phyloP scores from a whole-genome alignment of 257 asterid species.

The Salvia splendens region DNA sequence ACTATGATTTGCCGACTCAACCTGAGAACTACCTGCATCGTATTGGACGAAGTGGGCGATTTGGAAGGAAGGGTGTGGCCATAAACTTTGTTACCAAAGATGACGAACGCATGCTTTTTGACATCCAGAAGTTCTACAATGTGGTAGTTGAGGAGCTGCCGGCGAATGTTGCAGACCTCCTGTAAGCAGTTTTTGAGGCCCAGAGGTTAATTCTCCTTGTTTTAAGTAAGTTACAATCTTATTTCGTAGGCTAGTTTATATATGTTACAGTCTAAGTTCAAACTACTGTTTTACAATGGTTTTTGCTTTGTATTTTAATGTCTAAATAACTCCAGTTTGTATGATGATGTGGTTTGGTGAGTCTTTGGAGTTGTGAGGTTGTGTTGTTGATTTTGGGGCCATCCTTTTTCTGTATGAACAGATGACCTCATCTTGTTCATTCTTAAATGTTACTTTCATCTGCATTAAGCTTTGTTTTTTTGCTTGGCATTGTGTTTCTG shows the following conservation, averaged over 20 bases:
- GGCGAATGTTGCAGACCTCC: slow-evolving; percentile 59
- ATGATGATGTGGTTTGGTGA: not conserved
- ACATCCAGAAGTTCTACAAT: slow-evolving; percentile 54
- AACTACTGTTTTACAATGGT: slow-evolving; percentile 2
- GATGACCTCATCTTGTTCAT: too few species aligned
- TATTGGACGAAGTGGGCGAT: slow-evolving; percentile 63
- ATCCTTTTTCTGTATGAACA: too few species aligned
- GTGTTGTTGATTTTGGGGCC: slow-evolving; percentile 1
- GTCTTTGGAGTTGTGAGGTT: not conserved
- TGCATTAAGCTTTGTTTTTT: too few species aligned
- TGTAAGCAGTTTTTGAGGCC: slow-evolving; percentile 38
- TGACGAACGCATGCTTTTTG: slow-evolving; percentile 60
- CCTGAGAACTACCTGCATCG: slow-evolving; percentile 69
- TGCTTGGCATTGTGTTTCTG: too few species aligned
- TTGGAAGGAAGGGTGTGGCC: slow-evolving; percentile 71
- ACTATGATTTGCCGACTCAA: slow-evolving; percentile 62
- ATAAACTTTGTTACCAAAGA: slow-evolving; percentile 60
- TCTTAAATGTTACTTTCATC: too few species aligned
- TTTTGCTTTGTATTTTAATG: not conserved
- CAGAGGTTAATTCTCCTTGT: slow-evolving; percentile 36
- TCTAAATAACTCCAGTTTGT: too few species aligned
- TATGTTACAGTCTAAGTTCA: not conserved
- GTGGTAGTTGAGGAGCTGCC: slow-evolving; percentile 58
- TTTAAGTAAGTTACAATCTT: slow-evolving; percentile 35
- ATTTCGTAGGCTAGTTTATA: slow-evolving; percentile 30